Percentiles rank a stretch among this genome's conserved stretches.
Conservation (phyloP, 2,329 filamentous ascomycete genomes). For the Fusarium guadeloupense region DNA sequence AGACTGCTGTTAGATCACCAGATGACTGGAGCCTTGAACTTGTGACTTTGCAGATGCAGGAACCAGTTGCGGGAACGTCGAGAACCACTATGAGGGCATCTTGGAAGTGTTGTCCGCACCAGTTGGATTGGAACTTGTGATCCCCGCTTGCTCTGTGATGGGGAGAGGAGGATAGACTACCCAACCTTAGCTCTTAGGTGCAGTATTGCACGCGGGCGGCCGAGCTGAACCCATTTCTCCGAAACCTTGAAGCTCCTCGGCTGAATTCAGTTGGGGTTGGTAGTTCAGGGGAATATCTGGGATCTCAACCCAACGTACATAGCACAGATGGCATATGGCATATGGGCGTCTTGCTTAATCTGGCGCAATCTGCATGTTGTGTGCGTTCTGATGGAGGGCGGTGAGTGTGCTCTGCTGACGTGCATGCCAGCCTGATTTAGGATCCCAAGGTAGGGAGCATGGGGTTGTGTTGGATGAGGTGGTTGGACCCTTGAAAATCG, state of each 20-base stretch:
- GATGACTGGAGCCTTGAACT: slow-evolving; percentile 24
- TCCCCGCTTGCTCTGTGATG: slow-evolving; percentile 7
- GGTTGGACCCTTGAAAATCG: slow-evolving; percentile 28
- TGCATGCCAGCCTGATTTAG: slow-evolving; percentile 15
- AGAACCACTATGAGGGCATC: slow-evolving; percentile 19
- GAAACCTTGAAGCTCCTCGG: background rate
- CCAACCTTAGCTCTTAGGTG: too few species aligned
- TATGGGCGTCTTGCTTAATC: slow-evolving; percentile 7
- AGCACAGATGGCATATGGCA: too few species aligned
- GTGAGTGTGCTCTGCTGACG: slow-evolving; percentile 33
- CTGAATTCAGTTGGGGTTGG: slow-evolving; percentile 5
- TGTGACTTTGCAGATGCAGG: slow-evolving; percentile 33
- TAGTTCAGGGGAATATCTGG: slow-evolving; percentile 22
- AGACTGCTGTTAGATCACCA: slow-evolving; percentile 25
- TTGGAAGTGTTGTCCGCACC: slow-evolving; percentile 1
- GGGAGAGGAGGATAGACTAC: background rate
- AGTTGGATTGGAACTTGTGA: background rate
- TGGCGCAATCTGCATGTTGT: slow-evolving; percentile 20
- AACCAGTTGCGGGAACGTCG: slow-evolving; percentile 18
- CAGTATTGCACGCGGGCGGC: background rate
- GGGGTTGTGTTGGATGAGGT: slow-evolving; percentile 7
- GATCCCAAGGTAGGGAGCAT: background rate
- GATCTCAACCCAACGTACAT: background rate
- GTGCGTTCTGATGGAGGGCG: slow-evolving; percentile 24
- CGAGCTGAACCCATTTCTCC: slow-evolving; percentile 7